A percentile compares a stretch with the other conserved stretches of the same genome.
phyloP scores from a whole-genome alignment of 805 yeast species.

The Ogataea zsoltii region DNA sequence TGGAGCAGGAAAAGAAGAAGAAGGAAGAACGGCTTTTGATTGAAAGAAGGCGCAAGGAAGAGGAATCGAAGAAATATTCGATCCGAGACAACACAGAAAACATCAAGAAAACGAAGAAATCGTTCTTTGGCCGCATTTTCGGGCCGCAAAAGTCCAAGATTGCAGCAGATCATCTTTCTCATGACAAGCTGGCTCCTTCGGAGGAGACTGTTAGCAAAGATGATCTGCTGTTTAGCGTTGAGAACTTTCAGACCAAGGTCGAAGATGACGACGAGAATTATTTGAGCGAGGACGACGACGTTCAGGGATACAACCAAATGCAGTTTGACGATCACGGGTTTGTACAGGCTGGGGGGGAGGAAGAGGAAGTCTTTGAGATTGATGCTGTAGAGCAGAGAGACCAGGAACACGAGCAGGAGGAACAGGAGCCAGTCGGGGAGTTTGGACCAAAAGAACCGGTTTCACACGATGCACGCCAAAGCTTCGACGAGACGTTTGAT shows the following conservation, averaged over 20 bases:
- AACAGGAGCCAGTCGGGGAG: not conserved
- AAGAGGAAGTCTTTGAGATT: not conserved
- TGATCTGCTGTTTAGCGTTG: slow-evolving; percentile 8
- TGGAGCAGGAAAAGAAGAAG: slow-evolving; percentile 24
- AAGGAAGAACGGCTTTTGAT: slow-evolving; percentile 23
- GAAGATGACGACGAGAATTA: slow-evolving; percentile 10
- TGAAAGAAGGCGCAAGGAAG: slow-evolving; percentile 24
- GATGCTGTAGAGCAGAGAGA: not conserved
- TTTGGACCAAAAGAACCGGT: not conserved
- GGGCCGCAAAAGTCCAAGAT: slow-evolving; percentile 30
- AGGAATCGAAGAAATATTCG: slow-evolving; percentile 23
- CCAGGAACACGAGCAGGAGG: not conserved
- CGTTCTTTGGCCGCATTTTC: slow-evolving; percentile 28
- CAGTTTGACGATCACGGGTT: slow-evolving; percentile 9
- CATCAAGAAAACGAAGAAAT: slow-evolving; percentile 14
- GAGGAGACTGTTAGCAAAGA: slow-evolving; percentile 2
- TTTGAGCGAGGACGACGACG: slow-evolving; percentile 15
- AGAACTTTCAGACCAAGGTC: slow-evolving; percentile 2
- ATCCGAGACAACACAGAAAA: not conserved
- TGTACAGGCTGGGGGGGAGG: not conserved
- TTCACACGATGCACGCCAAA: too few species aligned
- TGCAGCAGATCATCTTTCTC: slow-evolving; percentile 30
- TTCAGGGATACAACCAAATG: slow-evolving; percentile 21
- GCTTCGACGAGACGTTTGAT: not conserved
- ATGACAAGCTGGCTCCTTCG: slow-evolving; percentile 12